A percentile compares a stretch with the other conserved stretches of the same genome.
Conservation (phyloP, 257 asterid species). For the Sherardia arvensis region DNA sequence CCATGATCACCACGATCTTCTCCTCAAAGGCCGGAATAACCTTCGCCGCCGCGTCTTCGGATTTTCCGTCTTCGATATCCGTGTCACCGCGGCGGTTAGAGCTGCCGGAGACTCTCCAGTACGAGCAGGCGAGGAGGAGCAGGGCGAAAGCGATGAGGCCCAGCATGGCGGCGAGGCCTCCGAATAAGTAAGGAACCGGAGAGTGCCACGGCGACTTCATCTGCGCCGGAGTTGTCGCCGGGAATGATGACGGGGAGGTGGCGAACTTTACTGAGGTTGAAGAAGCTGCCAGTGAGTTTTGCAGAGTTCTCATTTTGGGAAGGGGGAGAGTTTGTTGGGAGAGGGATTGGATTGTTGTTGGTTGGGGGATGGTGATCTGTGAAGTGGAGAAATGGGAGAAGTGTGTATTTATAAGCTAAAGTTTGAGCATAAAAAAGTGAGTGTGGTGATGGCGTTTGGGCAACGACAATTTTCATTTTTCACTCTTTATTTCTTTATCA, state of each 20-base stretch:
- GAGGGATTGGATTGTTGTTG: background rate
- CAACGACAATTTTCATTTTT: too few relatives aligned
- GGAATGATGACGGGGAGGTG: slow-evolving; percentile 38
- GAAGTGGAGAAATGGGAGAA: slow-evolving; percentile 1
- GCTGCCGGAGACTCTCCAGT: slow-evolving; percentile 40
- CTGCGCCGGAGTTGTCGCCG: slow-evolving; percentile 39
- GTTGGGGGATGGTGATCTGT: slow-evolving; percentile 1
- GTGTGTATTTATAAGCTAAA: slow-evolving; percentile 2
- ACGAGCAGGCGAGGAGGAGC: slow-evolving; percentile 58
- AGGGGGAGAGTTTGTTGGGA: background rate
- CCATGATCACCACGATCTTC: slow-evolving; percentile 59
- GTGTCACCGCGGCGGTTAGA: slow-evolving; percentile 15
- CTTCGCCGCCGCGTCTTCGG: slow-evolving; percentile 21
- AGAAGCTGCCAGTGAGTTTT: background rate
- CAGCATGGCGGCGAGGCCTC: slow-evolving; percentile 57
- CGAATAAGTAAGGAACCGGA: slow-evolving; percentile 60
- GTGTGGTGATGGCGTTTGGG: background rate
- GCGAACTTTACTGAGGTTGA: background rate
- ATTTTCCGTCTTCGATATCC: slow-evolving; percentile 13
- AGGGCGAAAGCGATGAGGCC: slow-evolving; percentile 59
- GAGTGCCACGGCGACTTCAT: slow-evolving; percentile 55
- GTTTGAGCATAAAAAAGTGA: background rate
- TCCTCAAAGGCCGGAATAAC: slow-evolving; percentile 36
- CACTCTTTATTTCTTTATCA: too few relatives aligned
- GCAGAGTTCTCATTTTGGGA: slow-evolving; percentile 1